Conservation (phyloP, 129 eudicot species). For the Mikania micrantha region DNA sequence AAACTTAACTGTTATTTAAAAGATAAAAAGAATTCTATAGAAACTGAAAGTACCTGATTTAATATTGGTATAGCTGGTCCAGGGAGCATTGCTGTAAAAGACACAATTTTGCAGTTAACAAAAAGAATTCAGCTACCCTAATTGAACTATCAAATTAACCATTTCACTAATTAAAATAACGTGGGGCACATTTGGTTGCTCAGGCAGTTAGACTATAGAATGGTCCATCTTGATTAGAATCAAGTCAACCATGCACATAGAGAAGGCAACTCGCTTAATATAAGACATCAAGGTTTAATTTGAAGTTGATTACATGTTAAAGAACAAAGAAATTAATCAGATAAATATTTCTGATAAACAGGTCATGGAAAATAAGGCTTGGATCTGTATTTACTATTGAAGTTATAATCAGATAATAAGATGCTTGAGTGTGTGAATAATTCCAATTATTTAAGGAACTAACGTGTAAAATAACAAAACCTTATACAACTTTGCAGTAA, state of each 20-base stretch:
- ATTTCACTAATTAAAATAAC: constrained; percentile 1
- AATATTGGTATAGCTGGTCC: constrained; percentile 96
- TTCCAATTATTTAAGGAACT: neutral
- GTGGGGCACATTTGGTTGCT: constrained; percentile 7
- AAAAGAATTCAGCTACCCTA: neutral
- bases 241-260: constrained; percentile 16
- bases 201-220: constrained; percentile 9
- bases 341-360: neutral
- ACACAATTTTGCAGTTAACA: constrained; percentile 23
- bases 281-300: neutral
- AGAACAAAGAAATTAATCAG: neutral
- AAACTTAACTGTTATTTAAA: neutral
- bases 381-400: neutral
- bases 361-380: neutral
- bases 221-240: constrained; percentile 10
- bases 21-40: neutral
- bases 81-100: constrained; percentile 86
- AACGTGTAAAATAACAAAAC: neutral
- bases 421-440: neutral
- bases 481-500: neutral
- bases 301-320: neutral
- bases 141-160: neutral
- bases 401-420: neutral
- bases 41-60: constrained; percentile 55
- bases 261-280: neutral